Conservation (phyloP, 2,329 filamentous ascomycete genomes). For the Apiospora hydei region DNA sequence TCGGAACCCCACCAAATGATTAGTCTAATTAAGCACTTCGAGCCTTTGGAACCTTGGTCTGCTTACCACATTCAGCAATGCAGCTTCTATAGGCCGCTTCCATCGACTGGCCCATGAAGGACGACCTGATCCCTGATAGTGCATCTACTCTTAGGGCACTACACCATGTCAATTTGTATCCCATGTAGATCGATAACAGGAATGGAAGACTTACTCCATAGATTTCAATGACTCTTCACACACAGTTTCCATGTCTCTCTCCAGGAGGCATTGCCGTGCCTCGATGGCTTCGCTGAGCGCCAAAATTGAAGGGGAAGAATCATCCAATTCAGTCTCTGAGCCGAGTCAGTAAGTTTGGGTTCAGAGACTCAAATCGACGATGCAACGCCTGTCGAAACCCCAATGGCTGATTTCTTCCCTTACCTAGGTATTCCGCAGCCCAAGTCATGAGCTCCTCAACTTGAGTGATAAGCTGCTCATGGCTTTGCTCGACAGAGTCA, state of each 20-base stretch:
- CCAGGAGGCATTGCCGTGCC: conserved; percentile 39
- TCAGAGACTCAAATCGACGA: neutral
- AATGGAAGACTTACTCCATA: neutral
- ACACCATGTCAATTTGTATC: neutral
- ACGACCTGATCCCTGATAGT: conserved; percentile 47
- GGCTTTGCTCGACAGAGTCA: conserved; percentile 22
- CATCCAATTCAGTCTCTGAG: conserved; percentile 6
- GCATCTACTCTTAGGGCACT: conserved; percentile 45
- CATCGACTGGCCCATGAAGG: conserved; percentile 47
- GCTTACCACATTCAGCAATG: conserved; percentile 43
- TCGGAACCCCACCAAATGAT: neutral
- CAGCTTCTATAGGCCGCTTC: conserved; percentile 42
- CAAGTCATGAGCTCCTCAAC: neutral
- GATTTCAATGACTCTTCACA: conserved; percentile 35
- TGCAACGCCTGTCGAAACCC: too few relatives aligned
- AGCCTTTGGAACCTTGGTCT: neutral
- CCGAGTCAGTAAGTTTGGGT: neutral
- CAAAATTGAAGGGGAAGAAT: conserved; percentile 1
- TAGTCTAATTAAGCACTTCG: neutral
- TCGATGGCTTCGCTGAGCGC: conserved; percentile 39
- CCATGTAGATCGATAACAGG: too few relatives aligned
- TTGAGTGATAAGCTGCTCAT: neutral
- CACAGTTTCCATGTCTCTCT: conserved; percentile 36
- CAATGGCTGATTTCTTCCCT: too few relatives aligned
- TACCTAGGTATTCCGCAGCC: neutral